phyloP scores from a whole-genome alignment of 768 basidiomycete species.

The Lentinula boryana region DNA sequence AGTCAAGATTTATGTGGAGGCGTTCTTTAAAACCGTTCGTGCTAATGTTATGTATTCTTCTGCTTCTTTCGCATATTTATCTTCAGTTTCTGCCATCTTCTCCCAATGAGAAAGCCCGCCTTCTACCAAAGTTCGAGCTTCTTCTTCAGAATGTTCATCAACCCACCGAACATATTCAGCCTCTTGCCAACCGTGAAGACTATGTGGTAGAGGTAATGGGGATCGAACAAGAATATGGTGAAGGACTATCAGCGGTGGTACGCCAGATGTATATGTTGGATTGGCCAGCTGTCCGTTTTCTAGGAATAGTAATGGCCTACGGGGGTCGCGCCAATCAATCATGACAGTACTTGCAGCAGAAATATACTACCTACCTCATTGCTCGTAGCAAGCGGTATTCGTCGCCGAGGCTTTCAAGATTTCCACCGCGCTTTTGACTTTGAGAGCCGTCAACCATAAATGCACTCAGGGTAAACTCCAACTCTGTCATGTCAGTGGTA shows the following conservation, averaged over 20 bases:
- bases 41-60: conserved; percentile 65
- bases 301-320: conserved; percentile 83
- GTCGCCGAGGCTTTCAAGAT: conserved; percentile 72
- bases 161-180: conserved; percentile 96
- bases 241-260: conserved; percentile 84
- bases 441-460: conserved; percentile 60
- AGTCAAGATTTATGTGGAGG: neutral
- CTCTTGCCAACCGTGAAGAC: conserved; percentile 90
- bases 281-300: conserved; percentile 68
- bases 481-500: conserved; percentile 92
- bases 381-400: conserved; percentile 84
- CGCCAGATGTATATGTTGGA: conserved; percentile 59
- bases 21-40: conserved; percentile 37
- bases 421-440: conserved; percentile 49
- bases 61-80: conserved; percentile 37
- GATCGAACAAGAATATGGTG: conserved; percentile 92
- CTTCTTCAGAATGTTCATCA: conserved; percentile 80
- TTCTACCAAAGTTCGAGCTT: conserved; percentile 77
- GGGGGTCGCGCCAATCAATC: conserved; percentile 1
- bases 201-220: conserved; percentile 80
- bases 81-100: conserved; percentile 56
- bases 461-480: conserved; percentile 87
- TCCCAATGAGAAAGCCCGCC: conserved; percentile 77
- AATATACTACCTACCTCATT: conserved; percentile 56
- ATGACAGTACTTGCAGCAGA: neutral